Evolutionary conservation across 2,329 filamentous ascomycete genomes (phyloP), one percentile per base, ranked within the genome.

Genomic region (Exserohilum turcica): DNA sequence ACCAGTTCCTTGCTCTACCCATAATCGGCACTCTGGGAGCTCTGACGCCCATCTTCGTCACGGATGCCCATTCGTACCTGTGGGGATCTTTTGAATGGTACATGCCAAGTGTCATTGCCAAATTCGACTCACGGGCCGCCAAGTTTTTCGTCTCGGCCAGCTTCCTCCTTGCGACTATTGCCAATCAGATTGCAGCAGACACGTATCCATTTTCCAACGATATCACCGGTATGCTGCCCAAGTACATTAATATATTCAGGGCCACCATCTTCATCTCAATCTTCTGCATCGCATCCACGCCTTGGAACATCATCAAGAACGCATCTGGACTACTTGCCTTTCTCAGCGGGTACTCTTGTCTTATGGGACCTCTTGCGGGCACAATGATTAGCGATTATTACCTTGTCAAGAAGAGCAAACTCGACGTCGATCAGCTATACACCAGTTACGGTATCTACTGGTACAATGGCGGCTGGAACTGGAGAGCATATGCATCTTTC

Each of bases 61-160:
- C 78, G 3, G 77, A 76, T 27, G 79, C 79, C 2, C 74, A 79
- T 19, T 72, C 75, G 28, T 65, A 76, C 33, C 60, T 80, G 12
- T 80, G 77, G 70, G 79, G 80, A 24, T 65, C 71, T 15, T 76
- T 78, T 35, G 66, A 79, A 60, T 82, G 79, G 80, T 65, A 79
- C 52, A 80, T 80, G 67, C 76, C 79, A 8, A 75, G 75, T 19
- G 77, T 81, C 33, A 75, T 81, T 54, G 74, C 65, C 7, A 74
- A 76, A 13, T 82, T 77, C 53, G 75, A 78, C 46, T 75, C 70
- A 12, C 71, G 76, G 9, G 76, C 76, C 27, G 76, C 76, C 6
- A 75, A 77, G 48, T 77, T 77, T 61, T 78, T 77, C 56, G 70
- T 70, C 0, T 69, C 71, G 6, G 67, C 71, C 40, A 71, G 66